These are phyloP conservation scores for Purpureocillium takamizusanense DNA, from an alignment of 2,329 filamentous ascomycete genomes.

Conservation along the genomic window DNA sequence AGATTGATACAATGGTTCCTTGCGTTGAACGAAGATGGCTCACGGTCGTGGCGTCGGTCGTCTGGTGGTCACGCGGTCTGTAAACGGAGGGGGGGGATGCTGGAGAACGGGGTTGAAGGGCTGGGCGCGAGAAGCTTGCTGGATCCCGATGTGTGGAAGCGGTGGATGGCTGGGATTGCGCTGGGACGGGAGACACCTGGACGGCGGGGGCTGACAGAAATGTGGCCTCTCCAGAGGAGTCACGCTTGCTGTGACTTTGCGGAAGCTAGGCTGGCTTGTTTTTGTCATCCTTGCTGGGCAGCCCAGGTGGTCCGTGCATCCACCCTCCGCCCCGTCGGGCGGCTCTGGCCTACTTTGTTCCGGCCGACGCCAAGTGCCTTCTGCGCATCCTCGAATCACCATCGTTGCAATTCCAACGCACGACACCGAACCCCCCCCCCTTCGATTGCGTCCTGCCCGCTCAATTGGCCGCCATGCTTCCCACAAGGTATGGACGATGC, in stretches of 20 bases:
- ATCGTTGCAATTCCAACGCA: slow-evolving; percentile 1
- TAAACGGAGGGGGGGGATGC: background rate
- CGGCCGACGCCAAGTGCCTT: slow-evolving; percentile 4
- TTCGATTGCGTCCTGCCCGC: slow-evolving; percentile 1
- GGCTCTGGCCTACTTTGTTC: slow-evolving; percentile 12
- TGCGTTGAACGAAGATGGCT: too few species aligned
- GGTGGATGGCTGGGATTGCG: slow-evolving; percentile 3
- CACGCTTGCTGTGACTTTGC: background rate
- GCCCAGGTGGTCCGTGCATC: slow-evolving; percentile 11
- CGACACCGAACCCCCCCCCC: background rate
- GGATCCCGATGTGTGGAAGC: slow-evolving; percentile 2
- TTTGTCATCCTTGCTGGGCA: background rate
- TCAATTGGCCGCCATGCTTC: slow-evolving; percentile 23
- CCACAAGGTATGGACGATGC: slow-evolving; percentile 23
- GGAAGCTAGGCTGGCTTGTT: background rate
- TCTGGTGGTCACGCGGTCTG: too few species aligned
- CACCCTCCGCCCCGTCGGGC: slow-evolving; percentile 3
- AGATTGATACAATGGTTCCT: too few species aligned
- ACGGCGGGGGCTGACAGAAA: too few species aligned
- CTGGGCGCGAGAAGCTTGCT: background rate
- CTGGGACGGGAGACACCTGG: too few species aligned
- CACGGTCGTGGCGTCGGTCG: too few species aligned
- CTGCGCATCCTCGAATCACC: slow-evolving; percentile 1
- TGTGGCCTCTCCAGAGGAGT: background rate
- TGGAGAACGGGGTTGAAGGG: background rate